These are phyloP conservation scores for Tulasnella sp. DNA, from an alignment of 768 basidiomycete species.

Conservation along the genomic window DNA sequence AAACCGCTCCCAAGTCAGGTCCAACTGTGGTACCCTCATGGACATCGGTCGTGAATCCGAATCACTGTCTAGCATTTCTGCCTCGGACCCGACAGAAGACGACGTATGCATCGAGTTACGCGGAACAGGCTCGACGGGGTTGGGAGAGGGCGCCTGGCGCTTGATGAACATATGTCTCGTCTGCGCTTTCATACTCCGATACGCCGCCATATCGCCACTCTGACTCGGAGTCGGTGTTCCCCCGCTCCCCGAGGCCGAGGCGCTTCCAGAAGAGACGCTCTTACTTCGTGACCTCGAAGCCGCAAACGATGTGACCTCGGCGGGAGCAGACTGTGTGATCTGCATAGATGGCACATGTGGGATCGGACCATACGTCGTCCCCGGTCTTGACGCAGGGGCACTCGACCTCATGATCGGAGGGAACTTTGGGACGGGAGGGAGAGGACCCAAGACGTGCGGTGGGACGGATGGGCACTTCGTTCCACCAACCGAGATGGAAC, in stretches of 20 bases:
- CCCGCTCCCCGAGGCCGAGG: background rate
- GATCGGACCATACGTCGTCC: too few species aligned
- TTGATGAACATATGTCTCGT: too few species aligned
- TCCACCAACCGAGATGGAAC: background rate
- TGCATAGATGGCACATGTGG: background rate
- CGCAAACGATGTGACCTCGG: background rate
- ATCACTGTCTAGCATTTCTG: background rate
- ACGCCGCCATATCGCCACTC: background rate
- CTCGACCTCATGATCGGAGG: background rate
- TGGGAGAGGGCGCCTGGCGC: too few species aligned
- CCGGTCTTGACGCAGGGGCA: too few species aligned
- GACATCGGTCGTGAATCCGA: background rate
- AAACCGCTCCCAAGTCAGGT: slow-evolving; percentile 13
- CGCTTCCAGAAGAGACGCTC: background rate
- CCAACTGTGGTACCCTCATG: slow-evolving; percentile 11
- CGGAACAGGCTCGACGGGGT: background rate
- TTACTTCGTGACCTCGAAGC: background rate
- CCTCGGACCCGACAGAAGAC: background rate
- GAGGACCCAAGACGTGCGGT: background rate
- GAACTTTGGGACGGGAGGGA: background rate
- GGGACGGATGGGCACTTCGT: background rate
- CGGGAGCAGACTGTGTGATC: background rate
- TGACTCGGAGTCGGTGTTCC: too few species aligned
- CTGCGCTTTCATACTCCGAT: too few species aligned
- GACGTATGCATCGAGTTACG: background rate